Conservation (phyloP, 305 asterid genomes). For the Plantago coronopus region DNA sequence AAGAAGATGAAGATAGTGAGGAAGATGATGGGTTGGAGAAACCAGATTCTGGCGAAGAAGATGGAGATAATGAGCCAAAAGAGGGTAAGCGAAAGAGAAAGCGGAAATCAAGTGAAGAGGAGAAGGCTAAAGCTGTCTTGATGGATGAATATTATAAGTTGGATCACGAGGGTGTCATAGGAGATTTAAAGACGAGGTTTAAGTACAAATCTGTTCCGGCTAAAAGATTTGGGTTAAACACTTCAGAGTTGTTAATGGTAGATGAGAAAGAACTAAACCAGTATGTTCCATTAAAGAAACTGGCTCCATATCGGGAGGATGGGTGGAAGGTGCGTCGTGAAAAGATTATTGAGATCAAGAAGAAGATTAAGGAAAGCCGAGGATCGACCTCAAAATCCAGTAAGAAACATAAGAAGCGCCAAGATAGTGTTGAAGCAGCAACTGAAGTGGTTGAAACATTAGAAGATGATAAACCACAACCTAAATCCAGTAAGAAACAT, state of each 20-base stretch:
- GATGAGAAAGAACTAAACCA: slow-evolving; percentile 84
- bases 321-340: slow-evolving; percentile 77
- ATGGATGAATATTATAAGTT: slow-evolving; percentile 88
- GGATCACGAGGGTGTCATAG: slow-evolving; percentile 84
- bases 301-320: slow-evolving; percentile 77
- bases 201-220: slow-evolving; percentile 64
- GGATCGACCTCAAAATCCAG: slow-evolving; percentile 25
- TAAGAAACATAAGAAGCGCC: slow-evolving; percentile 27
- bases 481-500: slow-evolving; percentile 17
- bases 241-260: slow-evolving; percentile 48
- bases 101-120: slow-evolving; percentile 51
- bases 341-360: slow-evolving; percentile 39
- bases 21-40: slow-evolving; percentile 42
- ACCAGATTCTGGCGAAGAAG: slow-evolving; percentile 77
- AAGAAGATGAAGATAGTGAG: too few relatives aligned
- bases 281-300: slow-evolving; percentile 67
- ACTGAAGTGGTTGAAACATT: slow-evolving; percentile 23
- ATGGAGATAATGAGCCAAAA: slow-evolving; percentile 32
- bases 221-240: slow-evolving; percentile 54
- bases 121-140: slow-evolving; percentile 54
- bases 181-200: slow-evolving; percentile 81
- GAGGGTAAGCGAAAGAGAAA: slow-evolving; percentile 65
- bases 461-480: slow-evolving; percentile 26
- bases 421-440: slow-evolving; percentile 21
- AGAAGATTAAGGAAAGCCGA: not conserved